Evolutionary conservation across 805 yeast species (phyloP), one percentile per base, ranked within the genome.

Genomic region (Candida rishiriensis): DNA sequence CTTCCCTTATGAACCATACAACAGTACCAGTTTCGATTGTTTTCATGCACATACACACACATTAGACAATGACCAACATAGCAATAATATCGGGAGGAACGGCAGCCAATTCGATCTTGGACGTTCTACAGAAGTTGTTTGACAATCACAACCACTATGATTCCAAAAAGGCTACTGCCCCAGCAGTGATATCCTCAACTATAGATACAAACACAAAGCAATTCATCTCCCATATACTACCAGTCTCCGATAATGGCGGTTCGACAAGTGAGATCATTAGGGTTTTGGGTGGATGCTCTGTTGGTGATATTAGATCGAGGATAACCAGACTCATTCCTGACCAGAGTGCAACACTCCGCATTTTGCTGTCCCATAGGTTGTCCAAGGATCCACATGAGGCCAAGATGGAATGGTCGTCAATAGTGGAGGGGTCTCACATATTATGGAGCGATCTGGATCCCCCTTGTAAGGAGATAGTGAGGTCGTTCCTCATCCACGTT

Each of bases 241-340:
- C 98, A 0, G 78, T 90, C 13, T 80, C 87, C 39, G 98, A 90
- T 61, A 90, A 90, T 59, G 98, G 98, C 14, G 97, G 97, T 0
- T 89, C 97, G 2, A 88, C 97, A 0, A 83, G 95, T 26, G 97
- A 90, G 63, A 76, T 90, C 18, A 72, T 89, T 6, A 66, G 97
- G 12, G 87, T 88, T 1, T 71, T 90, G 14, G 96, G 96, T 2
- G 97, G 98, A 0, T 96, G 96, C 3, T 97, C 97, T 0, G 88
- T 90, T 42, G 98, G 98, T 2, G 98, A 90, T 59, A 73, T 90
- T 2, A 68, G 97, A 39, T 87, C 96, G 0, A 64, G 98, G 44
- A 72, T 89, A 28, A 85, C 88, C 0, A 66, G 90, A 42, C 65
- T 90, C 46, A 83, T 88, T 31, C 84, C 88, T 1, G 75, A 72